Evolutionary conservation across 176 grass and related monocot genomes (phyloP).

Genomic region (Triticum turgidum): DNA sequence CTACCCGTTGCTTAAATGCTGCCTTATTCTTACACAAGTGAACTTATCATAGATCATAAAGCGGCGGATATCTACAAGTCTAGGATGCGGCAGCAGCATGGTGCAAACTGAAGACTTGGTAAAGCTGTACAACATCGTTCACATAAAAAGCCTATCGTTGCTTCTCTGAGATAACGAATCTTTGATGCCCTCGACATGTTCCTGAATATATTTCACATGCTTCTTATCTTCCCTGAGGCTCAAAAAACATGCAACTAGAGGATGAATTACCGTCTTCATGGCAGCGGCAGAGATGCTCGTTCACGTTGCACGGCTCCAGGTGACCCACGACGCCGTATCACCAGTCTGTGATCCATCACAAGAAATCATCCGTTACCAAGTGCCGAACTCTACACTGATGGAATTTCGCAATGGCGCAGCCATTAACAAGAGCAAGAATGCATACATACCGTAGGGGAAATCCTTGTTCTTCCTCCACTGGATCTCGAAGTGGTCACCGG

Average conservation of each 20-base stretch:
- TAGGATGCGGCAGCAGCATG: neutral
- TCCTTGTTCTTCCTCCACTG: constrained; percentile 95
- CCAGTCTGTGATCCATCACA: constrained; percentile 56
- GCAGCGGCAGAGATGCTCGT: constrained; percentile 73
- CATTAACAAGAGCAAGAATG: neutral
- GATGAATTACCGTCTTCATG: constrained; percentile 54
- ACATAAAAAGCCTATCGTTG: neutral
- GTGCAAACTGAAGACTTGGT: neutral
- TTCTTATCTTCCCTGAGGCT: no score
- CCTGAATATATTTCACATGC: neutral
- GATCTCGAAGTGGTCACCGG: constrained; percentile 79
- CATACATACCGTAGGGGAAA: constrained; percentile 68
- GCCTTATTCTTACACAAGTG: no score
- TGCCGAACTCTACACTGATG: neutral
- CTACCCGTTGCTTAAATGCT: no score
- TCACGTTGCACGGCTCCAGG: constrained; percentile 53
- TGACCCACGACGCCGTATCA: constrained; percentile 93
- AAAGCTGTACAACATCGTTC: constrained; percentile 18
- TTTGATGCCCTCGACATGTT: neutral
- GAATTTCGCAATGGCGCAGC: neutral
- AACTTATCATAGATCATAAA: no score
- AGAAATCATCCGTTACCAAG: neutral
- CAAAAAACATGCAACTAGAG: no score
- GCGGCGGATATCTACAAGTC: neutral
- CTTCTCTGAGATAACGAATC: neutral